Evolutionary conservation across 371 early-diverging fungal genomes (phyloP).

Genomic region (Mucor indicus): DNA sequence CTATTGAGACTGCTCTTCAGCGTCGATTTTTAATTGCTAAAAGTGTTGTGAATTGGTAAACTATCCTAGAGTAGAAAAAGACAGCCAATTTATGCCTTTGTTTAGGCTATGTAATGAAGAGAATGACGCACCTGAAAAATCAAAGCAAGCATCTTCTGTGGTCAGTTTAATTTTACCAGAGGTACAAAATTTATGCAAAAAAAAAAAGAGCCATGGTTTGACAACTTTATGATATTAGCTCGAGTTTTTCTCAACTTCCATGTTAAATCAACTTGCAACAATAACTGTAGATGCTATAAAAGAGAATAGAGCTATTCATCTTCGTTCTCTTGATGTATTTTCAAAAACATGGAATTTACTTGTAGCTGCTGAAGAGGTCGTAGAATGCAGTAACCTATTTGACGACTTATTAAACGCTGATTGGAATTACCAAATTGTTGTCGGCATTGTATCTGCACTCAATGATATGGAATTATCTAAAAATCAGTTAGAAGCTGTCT

Average conservation of each 20-base stretch:
- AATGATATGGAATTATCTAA: constrained; percentile 50
- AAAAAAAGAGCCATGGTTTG: neutral
- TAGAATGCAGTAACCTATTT: constrained; percentile 27
- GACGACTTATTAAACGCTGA: constrained; percentile 32
- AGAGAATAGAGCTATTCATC: constrained; percentile 32
- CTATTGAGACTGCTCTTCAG: constrained; percentile 20
- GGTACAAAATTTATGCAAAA: constrained; percentile 9
- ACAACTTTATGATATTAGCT: constrained; percentile 20
- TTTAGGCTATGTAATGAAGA: constrained; percentile 9
- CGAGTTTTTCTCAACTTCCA: constrained; percentile 18
- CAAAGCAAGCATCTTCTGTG: constrained; percentile 18
- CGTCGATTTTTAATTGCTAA: constrained; percentile 33
- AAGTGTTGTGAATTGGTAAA: constrained; percentile 38
- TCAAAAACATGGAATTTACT: constrained; percentile 43
- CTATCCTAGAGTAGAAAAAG: neutral
- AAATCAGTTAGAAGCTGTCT: constrained; percentile 34
- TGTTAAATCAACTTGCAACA: constrained; percentile 14
- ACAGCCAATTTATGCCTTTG: neutral
- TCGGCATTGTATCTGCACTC: constrained; percentile 44
- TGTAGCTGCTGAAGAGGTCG: constrained; percentile 24
- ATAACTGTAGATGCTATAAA: constrained; percentile 16
- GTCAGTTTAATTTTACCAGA: constrained; percentile 37
- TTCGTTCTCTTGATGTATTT: constrained; percentile 42
- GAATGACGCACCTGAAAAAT: constrained; percentile 19
- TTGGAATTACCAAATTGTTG: constrained; percentile 39